Base-by-base conservation (phyloP, 2,329 filamentous ascomycete species). In the Paracorniculantispora psalliotae region DNA sequence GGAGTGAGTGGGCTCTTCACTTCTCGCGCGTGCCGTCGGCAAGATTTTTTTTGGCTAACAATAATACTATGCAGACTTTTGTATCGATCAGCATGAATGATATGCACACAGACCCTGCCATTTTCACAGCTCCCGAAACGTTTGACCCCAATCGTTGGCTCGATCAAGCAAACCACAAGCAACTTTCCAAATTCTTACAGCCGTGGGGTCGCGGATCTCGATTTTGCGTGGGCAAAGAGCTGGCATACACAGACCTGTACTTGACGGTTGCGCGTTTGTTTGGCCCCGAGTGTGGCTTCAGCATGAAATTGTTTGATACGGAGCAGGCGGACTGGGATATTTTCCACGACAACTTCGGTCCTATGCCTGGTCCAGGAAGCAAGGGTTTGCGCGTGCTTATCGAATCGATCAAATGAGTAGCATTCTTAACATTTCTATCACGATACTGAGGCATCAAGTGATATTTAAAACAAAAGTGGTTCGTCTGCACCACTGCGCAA, bases 121-220 rank as follows among this genome's bases (percentile, higher is more conserved):
- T 47, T 2, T 55, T 46, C 15, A 3, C 26, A 2, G 26, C 25
- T 2, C 41, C 52, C 0, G 41, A 55, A 35, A 21, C 25, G 26
- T 55, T 47, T 3, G n/a, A 37, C 5, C 52, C 52, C 13, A 28
- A 35, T 25, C 52, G 52, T 39, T 55, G 52, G 52, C 28, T 55
- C 9, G 25, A n/a, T 0, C 52, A 26, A 4, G 2, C 28, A 12
- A 41, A 47, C 28, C 35, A n/a, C 6, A 55, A 55, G 26, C 52
- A 41, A 35, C 52, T 55, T 4, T 15, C 12, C 1, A 55, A 55
- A 13, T 25, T 46, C 19, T 10, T 47, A 12, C 52, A 55, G 28
- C 52, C 52, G 15, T 55, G 52, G 52, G 51, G 41, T 8, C 41
- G 41, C 17, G 52, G 41, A 4, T 46, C 52, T 5, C 28, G 52